Evolutionary conservation across 176 grass and related monocot genomes (phyloP), one percentile per base, ranked within the genome.

Genomic region (Carex parvula): DNA sequence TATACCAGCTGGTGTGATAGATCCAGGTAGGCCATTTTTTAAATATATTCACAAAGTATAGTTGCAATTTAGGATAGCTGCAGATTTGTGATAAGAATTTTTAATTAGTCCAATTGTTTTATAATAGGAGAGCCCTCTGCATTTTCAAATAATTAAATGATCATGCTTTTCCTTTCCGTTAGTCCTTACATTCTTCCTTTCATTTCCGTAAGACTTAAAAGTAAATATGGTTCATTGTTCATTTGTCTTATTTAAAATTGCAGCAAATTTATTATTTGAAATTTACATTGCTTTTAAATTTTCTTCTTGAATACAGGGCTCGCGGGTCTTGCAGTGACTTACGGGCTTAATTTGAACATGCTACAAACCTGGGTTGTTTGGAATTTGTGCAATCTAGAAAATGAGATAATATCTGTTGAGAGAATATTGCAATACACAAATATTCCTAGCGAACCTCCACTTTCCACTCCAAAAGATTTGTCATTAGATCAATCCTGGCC

Each of bases 341-440:
- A 94, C 63, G 95, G 95, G 14, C 90, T 98, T 85, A 94, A 88
- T 85, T 79, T 98, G 86, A 98, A 94, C 73, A 90, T 84, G 84
- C 57, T 93, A 52, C 95, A 93, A 90, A 50, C 88, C 57, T 91
- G 84, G 86, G 86, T 98, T 80, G 82, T 98, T 60, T 91, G 92
- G 89, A 84, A 58, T 87, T 37, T 94, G 87, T 98, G 92, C 64
- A 90, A 22, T 85, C 81, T 94, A 32, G 92, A 94, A 77, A 97
- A 94, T 86, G 85, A 80, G 26, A 92, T 97, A 52, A 94, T 97
- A 86, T 97, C 92, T 55, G 94, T 97, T 37, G 94, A 97, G 82
- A 86, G 95, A 82, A 92, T 98, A 81, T 76, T 98, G 73, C 92
- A 94, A 86, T 98, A 98, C 62, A 90, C 88, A 6, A 83, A 72